Evolutionary conservation across 73 alveolate species (phyloP), one percentile per base, ranked within the genome.

Genomic region (Tetrahymena borealis): DNA sequence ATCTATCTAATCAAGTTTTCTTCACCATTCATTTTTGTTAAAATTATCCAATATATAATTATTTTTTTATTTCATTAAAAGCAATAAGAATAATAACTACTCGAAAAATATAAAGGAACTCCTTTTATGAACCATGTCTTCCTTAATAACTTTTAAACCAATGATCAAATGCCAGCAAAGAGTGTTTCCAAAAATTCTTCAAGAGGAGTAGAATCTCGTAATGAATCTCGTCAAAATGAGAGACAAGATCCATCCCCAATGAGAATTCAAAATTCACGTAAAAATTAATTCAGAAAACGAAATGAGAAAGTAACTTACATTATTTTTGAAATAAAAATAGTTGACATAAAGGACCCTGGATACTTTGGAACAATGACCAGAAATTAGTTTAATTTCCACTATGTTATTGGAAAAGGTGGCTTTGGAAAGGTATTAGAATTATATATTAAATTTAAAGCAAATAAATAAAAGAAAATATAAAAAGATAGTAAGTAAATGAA

Each of bases 361-460:
- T 60, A 60, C 35, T 60, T 60, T 60, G 85, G 85, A 10, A 60
- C 85, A 1, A 60, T 60, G 85, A 60, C 37, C 35, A 60, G 85
- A 60, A 60, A 60, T n/a, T 24, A 24, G 85, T 60, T 60, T 60
- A 60, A 60, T 60, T 60, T 60, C 28, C 85, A 60, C 13, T 60
- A 93, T 93, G 95, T 92, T 0, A 93, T 93, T 5, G 95, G 95
- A 28, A 93, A 92, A 39, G 95, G 95, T 8, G 95, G 95, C 2
- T 93, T 93, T 40, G 95, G 95, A 11, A 93, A 93, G 79, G 95
- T 60, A 60, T 60, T 24, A 24, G n/a, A 10, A 39, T 8, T 60
- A 24, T n/a, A 60, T 20, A n/a, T n/a, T n/a, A n/a, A n/a, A n/a
- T n/a, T n/a, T n/a, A n/a, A n/a, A n/a, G n/a, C n/a, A n/a, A n/a